phyloP scores from a whole-genome alignment of 306 rosid species.

The Dryas octopetala region DNA sequence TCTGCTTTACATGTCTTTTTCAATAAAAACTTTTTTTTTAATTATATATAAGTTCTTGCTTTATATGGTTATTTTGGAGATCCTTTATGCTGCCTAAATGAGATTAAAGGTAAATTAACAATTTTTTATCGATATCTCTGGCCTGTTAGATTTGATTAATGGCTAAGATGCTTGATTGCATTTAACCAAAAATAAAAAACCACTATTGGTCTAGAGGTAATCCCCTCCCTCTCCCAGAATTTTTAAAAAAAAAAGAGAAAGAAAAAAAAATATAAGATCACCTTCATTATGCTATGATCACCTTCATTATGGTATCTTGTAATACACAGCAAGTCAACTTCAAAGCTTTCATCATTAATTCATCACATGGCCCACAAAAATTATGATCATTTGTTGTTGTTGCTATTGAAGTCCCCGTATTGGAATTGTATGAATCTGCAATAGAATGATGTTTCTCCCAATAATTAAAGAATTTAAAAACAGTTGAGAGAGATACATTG shows the following conservation, averaged over 20 bases:
- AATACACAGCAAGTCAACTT: constrained; percentile 20
- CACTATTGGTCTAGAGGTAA: no score
- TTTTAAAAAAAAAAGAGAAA: no score
- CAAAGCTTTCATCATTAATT: constrained; percentile 1
- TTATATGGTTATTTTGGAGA: no score
- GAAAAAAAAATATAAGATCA: neutral
- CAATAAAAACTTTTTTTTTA: no score
- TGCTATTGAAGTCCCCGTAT: neutral
- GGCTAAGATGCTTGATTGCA: neutral
- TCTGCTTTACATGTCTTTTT: no score
- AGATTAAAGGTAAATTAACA: no score
- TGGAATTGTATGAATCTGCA: neutral
- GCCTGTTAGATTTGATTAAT: neutral
- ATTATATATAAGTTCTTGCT: no score
- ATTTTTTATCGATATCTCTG: neutral
- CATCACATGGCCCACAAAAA: constrained; percentile 1
- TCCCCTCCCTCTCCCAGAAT: no score
- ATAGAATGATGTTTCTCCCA: neutral
- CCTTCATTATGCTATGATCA: constrained; percentile 3
- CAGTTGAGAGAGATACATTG: no score
- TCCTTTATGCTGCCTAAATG: no score
- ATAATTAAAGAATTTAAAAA: neutral
- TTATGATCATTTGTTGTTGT: neutral
- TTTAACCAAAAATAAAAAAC: no score
- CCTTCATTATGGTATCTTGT: constrained; percentile 23